Conservation (phyloP, 768 basidiomycete genomes). For the Suillus tomentosus region DNA sequence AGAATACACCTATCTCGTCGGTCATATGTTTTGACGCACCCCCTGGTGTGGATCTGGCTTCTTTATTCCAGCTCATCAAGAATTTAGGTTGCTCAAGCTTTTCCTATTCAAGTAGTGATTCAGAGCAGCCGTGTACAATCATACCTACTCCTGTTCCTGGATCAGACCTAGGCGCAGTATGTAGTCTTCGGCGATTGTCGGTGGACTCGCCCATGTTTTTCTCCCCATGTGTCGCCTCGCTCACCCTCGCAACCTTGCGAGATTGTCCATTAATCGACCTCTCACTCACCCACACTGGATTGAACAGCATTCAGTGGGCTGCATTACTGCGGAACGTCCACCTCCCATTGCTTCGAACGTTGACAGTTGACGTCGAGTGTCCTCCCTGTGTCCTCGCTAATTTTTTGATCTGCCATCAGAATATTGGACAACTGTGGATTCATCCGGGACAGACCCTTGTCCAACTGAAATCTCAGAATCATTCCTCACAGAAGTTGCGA, state of each 20-base stretch:
- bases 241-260: not conserved
- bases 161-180: too few relatives aligned
- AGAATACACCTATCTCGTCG: too few relatives aligned
- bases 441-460: not conserved
- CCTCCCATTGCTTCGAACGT: not conserved
- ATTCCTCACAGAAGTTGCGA: not conserved
- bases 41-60: too few relatives aligned
- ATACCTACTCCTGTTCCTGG: too few relatives aligned
- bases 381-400: not conserved
- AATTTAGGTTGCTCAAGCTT: too few relatives aligned
- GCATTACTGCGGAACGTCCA: not conserved
- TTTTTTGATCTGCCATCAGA: conserved; percentile 2
- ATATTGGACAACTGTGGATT: not conserved
- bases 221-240: not conserved
- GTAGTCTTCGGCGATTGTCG: not conserved
- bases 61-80: too few relatives aligned
- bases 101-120: too few relatives aligned
- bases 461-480: not conserved
- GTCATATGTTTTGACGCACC: too few relatives aligned
- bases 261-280: not conserved
- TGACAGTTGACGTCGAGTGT: conserved; percentile 5
- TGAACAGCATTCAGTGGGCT: not conserved
- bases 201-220: conserved; percentile 1
- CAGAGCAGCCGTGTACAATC: too few relatives aligned
- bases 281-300: not conserved